These are phyloP conservation scores for Aspergillus spinulosporus DNA, from an alignment of 2,329 filamentous ascomycete species.

Conservation along the genomic window DNA sequence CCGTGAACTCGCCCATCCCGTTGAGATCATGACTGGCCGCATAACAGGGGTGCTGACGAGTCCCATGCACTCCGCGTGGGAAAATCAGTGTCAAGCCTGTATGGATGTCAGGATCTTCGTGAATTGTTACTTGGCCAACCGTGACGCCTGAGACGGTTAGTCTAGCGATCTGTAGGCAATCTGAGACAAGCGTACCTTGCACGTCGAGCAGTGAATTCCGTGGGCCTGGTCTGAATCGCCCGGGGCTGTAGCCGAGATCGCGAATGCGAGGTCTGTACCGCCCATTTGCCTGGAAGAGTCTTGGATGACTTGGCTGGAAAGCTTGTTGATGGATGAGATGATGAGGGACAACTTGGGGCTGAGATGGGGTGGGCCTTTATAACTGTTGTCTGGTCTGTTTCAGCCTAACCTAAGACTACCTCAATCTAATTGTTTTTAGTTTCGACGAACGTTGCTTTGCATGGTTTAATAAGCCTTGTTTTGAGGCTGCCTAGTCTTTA, in stretches of 20 bases:
- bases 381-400: no score
- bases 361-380: no score
- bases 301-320: no score
- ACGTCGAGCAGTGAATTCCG: constrained; percentile 2
- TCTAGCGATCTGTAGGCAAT: neutral
- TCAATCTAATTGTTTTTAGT: no score
- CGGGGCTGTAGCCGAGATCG: constrained; percentile 2
- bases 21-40: neutral
- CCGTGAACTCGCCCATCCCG: constrained; percentile 3
- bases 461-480: no score
- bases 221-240: neutral
- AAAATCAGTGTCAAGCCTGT: neutral
- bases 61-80: neutral
- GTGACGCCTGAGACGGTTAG: neutral
- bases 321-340: no score
- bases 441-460: no score
- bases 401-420: no score
- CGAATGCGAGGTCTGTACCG: constrained; percentile 2
- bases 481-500: no score
- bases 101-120: neutral
- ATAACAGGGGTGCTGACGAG: neutral
- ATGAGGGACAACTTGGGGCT: no score
- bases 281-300: neutral
- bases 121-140: constrained; percentile 1
- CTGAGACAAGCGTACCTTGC: neutral